These are phyloP conservation scores for Ophiostoma tasmaniense DNA, from an alignment of 2,329 filamentous ascomycete genomes.

Conservation along the genomic window DNA sequence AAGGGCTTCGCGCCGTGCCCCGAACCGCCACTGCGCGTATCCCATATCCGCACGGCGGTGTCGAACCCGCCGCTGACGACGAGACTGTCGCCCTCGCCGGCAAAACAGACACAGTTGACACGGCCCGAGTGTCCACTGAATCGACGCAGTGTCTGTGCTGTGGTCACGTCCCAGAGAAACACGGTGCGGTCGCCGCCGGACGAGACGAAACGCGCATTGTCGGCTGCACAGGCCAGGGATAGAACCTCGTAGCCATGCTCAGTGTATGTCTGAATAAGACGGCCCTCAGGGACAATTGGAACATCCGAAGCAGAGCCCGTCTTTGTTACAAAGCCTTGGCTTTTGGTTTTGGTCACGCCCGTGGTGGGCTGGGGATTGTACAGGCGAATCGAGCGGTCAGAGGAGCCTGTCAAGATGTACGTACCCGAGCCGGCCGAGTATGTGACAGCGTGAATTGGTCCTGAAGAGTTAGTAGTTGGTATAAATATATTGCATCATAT, in stretches of 20 bases:
- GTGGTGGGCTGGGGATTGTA: slow-evolving; percentile 62
- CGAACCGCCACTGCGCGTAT: slow-evolving; percentile 41
- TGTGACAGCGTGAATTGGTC: slow-evolving; percentile 61
- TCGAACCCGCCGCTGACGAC: slow-evolving; percentile 69
- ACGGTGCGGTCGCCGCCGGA: slow-evolving; percentile 82
- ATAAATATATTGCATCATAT: background rate
- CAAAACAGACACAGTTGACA: slow-evolving; percentile 73
- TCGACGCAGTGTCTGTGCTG: slow-evolving; percentile 65
- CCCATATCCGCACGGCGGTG: slow-evolving; percentile 69
- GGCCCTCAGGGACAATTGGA: slow-evolving; percentile 34
- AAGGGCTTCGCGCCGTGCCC: slow-evolving; percentile 46
- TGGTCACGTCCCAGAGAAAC: slow-evolving; percentile 90
- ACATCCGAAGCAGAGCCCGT: slow-evolving; percentile 29
- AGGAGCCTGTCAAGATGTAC: slow-evolving; percentile 76
- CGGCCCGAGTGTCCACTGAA: slow-evolving; percentile 63
- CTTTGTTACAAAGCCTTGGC: slow-evolving; percentile 16
- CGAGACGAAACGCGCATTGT: slow-evolving; percentile 82
- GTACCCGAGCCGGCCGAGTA: slow-evolving; percentile 66
- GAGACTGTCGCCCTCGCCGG: slow-evolving; percentile 64
- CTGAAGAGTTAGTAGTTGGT: slow-evolving; percentile 31
- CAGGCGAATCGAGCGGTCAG: slow-evolving; percentile 76
- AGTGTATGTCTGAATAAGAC: slow-evolving; percentile 77
- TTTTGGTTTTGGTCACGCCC: slow-evolving; percentile 6
- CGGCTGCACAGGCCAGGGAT: slow-evolving; percentile 61
- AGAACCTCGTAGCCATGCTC: slow-evolving; percentile 91